Evolutionary conservation across 257 asterid species (phyloP), one percentile per base, ranked within the genome.

Genomic region (Paulownia fortunei): DNA sequence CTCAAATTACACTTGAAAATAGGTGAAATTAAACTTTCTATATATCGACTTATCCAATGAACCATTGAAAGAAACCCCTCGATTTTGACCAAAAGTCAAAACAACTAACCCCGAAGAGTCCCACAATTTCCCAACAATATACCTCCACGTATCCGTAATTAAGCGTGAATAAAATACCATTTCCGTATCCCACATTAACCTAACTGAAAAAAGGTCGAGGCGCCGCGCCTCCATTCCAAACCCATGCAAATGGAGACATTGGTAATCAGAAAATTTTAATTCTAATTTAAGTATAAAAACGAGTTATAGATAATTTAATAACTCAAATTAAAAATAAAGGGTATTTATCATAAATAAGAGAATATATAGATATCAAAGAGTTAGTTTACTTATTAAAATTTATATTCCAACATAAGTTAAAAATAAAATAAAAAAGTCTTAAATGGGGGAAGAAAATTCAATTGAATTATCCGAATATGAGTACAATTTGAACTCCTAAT

Each of bases 211-310:
- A 36, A 32, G 30, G 61, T 69, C 54, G 52, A 54, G 61, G n/a
- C n/a, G n/a, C n/a, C 62, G 12, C 27, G 5, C 62, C 62, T 19
- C 64, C 64, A 24, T 26, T 7, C 73, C 55, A n/a, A 47, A 65
- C 19, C 23, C 80, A 76, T 76, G 80, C 80, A 76, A 64, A 4
- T 11, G 39, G 13, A 67, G 12, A 23, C 1, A 51, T n/a, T 1
- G 21, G 5, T 13, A 15, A 15, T n/a, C 56, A 15, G 21, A n/a
- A 15, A 4, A n/a, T 49, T 49, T 49, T 21, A 15, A 21, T 49
- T 16, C 16, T 1, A 47, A 16, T 16, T 13, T 2, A 16, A 47
- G 3, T 47, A 47, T 16, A 47, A 0, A 47, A 10, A 16, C 16
- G 11, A 30, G 36, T 30, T 16, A 10, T 16, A 13, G 44, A 47